Evolutionary conservation across 1,139 yeast species (phyloP).

Genomic region (Yamadazyma diospyri): DNA sequence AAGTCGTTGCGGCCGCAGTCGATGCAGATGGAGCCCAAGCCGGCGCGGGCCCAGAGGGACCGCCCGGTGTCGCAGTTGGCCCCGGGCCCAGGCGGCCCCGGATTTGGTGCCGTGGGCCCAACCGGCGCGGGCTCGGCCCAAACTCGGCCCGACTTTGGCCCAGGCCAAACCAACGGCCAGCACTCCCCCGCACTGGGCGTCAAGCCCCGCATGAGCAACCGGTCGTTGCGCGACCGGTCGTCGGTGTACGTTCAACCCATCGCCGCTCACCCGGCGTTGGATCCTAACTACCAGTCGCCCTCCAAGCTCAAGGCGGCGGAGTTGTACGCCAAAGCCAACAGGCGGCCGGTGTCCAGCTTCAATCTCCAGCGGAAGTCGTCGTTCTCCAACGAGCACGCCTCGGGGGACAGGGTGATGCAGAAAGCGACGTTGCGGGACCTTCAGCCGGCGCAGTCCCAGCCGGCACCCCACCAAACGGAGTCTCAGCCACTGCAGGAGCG

Average conservation of each 20-base stretch:
- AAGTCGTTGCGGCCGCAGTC: constrained; percentile 39
- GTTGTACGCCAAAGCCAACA: constrained; percentile 47
- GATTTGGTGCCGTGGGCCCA: constrained; percentile 1
- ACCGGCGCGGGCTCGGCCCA: background rate
- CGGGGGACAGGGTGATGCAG: constrained; percentile 5
- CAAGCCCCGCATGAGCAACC: constrained; percentile 24
- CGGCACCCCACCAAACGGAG: constrained; percentile 4
- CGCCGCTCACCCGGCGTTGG: constrained; percentile 41
- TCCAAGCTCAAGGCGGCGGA: constrained; percentile 46
- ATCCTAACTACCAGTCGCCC: constrained; percentile 39
- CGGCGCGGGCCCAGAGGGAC: background rate
- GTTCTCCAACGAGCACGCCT: constrained; percentile 38
- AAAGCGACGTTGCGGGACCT: constrained; percentile 12
- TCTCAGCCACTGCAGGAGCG: constrained; percentile 12
- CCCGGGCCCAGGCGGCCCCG: too few species aligned
- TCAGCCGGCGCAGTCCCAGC: constrained; percentile 6
- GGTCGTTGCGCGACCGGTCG: constrained; percentile 29
- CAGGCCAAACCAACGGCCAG: background rate
- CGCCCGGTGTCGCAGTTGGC: too few species aligned
- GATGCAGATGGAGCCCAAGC: constrained; percentile 8
- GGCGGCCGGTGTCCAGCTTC: constrained; percentile 40
- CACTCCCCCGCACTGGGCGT: background rate
- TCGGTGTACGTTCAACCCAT: constrained; percentile 41
- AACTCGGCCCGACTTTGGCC: background rate
- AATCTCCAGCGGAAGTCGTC: constrained; percentile 48